A percentile compares a stretch with the other conserved stretches of the same genome.
Evolutionary conservation across 345 rosid genomes (phyloP).

Genomic region (Erucastrum elatum): DNA sequence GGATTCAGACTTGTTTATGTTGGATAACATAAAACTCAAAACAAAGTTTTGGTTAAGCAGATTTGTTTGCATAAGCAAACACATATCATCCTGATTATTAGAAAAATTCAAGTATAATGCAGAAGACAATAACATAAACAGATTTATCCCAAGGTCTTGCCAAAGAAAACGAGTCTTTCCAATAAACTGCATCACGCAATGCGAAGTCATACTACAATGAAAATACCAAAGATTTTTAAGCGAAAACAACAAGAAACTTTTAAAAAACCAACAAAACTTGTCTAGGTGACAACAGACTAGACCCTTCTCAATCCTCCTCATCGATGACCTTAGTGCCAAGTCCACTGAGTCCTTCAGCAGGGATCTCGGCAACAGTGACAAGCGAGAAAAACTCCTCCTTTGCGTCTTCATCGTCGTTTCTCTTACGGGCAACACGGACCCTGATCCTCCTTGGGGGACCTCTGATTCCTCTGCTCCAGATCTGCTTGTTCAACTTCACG

Average conservation of each 20-base stretch:
- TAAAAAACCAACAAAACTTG: slow-evolving; percentile 20
- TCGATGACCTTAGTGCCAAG: slow-evolving; percentile 70
- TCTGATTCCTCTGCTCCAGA: slow-evolving; percentile 82
- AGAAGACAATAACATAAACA: neutral
- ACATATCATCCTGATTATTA: neutral
- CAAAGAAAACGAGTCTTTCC: slow-evolving; percentile 25
- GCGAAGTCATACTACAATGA: slow-evolving; percentile 17
- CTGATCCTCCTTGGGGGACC: slow-evolving; percentile 77
- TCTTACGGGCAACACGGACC: slow-evolving; percentile 73
- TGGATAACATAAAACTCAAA: neutral
- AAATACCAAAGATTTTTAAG: neutral
- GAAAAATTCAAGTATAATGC: neutral
- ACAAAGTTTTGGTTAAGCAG: neutral
- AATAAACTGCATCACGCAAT: slow-evolving; percentile 16
- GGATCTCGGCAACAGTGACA: slow-evolving; percentile 63
- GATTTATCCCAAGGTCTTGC: neutral
- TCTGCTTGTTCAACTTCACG: slow-evolving; percentile 78
- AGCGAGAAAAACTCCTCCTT: slow-evolving; percentile 81
- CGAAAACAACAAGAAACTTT: neutral
- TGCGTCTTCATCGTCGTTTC: slow-evolving; percentile 84
- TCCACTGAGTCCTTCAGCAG: slow-evolving; percentile 58
- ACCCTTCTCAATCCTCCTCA: slow-evolving; percentile 52
- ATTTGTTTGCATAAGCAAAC: neutral
- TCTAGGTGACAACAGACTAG: neutral
- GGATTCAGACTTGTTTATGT: neutral